Percentiles rank a stretch among this genome's conserved stretches.
Evolutionary conservation across 768 basidiomycete species (phyloP).

Genomic region (Lactarius vividus): DNA sequence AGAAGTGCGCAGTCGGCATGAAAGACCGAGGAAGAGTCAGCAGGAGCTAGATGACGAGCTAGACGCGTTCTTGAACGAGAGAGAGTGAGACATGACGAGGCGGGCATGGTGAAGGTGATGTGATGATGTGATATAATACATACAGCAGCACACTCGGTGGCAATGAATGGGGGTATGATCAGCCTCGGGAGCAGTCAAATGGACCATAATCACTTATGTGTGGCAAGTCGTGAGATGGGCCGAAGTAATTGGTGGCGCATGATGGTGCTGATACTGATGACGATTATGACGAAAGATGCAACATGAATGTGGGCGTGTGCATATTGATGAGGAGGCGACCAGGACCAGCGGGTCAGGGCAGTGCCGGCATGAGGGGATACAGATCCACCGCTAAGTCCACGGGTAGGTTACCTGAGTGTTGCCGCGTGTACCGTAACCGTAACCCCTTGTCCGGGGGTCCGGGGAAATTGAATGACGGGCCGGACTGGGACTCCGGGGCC

Average conservation of each 20-base stretch:
- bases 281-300: background rate
- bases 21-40: slow-evolving; percentile 55
- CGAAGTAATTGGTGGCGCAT: background rate
- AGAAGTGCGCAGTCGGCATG: slow-evolving; percentile 34
- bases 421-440: too few relatives aligned
- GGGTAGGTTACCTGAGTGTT: too few relatives aligned
- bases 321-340: slow-evolving; percentile 10
- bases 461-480: background rate
- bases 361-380: background rate
- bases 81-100: slow-evolving; percentile 12
- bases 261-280: background rate
- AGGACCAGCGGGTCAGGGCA: background rate
- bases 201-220: background rate
- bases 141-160: slow-evolving; percentile 4
- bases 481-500: background rate
- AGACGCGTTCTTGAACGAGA: slow-evolving; percentile 66
- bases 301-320: background rate
- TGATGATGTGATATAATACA: slow-evolving; percentile 20
- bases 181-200: background rate
- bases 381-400: slow-evolving; percentile 12
- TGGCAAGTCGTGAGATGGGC: too few relatives aligned
- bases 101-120: background rate
- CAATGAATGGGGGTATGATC: slow-evolving; percentile 5
- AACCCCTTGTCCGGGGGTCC: background rate
- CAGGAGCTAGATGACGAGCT: slow-evolving; percentile 82